phyloP scores from a whole-genome alignment of 352 stramenopile genomes.

The Phytophthora pseudosyringae region DNA sequence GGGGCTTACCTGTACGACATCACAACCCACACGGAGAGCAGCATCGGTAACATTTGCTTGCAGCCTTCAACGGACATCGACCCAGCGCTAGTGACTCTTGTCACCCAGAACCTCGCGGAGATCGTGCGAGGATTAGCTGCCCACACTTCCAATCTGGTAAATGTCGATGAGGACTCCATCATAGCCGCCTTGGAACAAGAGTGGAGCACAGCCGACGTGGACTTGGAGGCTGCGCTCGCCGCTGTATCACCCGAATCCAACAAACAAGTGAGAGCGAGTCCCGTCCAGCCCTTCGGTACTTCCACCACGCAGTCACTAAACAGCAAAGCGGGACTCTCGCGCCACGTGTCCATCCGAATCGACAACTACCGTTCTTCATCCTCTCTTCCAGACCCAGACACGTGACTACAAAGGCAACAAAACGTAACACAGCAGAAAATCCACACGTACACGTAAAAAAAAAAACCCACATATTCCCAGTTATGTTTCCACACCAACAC shows the following conservation, averaged over 20 bases:
- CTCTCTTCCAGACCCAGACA: background rate
- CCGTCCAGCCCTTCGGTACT: background rate
- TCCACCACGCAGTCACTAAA: constrained; percentile 3
- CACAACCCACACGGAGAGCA: constrained; percentile 39
- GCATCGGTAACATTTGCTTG: constrained; percentile 73
- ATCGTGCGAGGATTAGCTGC: constrained; percentile 29
- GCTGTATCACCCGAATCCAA: constrained; percentile 9
- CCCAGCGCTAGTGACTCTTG: constrained; percentile 40
- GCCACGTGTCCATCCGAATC: constrained; percentile 31
- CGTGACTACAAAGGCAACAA: constrained; percentile 18
- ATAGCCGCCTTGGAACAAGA: constrained; percentile 25
- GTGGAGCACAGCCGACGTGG: constrained; percentile 27
- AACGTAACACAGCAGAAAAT: background rate
- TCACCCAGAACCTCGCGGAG: constrained; percentile 45
- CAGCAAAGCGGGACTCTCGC: constrained; percentile 4
- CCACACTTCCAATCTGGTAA: background rate
- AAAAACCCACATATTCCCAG: constrained; percentile 15
- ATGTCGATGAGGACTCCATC: constrained; percentile 18
- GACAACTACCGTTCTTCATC: constrained; percentile 15
- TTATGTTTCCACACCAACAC: constrained; percentile 11
- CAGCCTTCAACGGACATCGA: constrained; percentile 54
- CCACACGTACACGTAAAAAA: constrained; percentile 6
- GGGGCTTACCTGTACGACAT: constrained; percentile 64
- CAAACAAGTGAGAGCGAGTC: background rate
- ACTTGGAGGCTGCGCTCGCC: constrained; percentile 28